Evolutionary conservation across 345 rosid species (phyloP), one percentile per base, ranked within the genome.

Genomic region (Heritiera fomes): DNA sequence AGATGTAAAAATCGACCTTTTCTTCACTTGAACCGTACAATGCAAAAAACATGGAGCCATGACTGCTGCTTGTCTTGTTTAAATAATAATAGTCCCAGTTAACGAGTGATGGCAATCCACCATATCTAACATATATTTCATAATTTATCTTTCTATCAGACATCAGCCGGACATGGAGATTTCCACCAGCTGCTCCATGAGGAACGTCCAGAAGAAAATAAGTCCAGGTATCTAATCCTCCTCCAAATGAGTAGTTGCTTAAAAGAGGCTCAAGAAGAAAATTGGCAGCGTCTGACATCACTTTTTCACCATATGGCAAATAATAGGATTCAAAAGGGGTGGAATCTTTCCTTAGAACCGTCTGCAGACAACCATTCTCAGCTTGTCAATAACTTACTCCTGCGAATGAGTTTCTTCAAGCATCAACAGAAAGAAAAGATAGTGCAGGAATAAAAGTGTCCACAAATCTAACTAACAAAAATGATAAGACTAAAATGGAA

Each of bases 121-220:
- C 97, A 61, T 82, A 81, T 87, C 94, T 94, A 77, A 87, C 87
- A 85, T 96, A 96, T 75, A 92, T 82, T 85, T 94, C 97, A 78
- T 87, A 87, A 59, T 86, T 84, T 73, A 88, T 87, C 77, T 79
- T 82, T 55, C 85, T 62, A 71, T 86, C 90, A 41, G 98, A 89
- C 18, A 82, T 82, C 66, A 94, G 82, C 20, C 84, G 91, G 70
- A 91, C 82, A 62, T 94, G 99, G 68, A 96, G 87, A 77, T 91
- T 93, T 81, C 95, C 96, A 83, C 99, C 98, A 82, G 95, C 94
- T 75, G 97, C 97, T 74, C 98, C 98, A 9, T 34, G 87, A 80
- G 98, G 99, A 70, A 96, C 71, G 82, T 91, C 87, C 84, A 91
- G 72, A 56, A 88, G 76, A 86, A 94, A 92, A 81, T 92, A 94